Evolutionary conservation across 176 grass and related monocot species (phyloP), one percentile per base, ranked within the genome.

Genomic region (Tillandsia fasciculata): DNA sequence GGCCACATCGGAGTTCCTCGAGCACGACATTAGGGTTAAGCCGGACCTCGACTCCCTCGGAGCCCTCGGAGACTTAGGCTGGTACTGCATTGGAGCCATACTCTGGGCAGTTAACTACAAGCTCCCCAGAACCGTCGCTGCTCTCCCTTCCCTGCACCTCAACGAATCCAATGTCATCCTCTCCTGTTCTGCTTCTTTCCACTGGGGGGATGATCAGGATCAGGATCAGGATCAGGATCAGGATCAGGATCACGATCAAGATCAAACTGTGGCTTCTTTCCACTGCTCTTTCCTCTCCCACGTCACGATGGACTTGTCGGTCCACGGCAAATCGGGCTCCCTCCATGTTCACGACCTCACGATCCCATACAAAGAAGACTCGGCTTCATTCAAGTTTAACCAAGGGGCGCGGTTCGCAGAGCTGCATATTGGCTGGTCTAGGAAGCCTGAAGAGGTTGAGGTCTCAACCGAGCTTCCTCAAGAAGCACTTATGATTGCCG

Each of bases 71-170:
- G 72, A 75, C 49, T 47, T 52, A 3, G 72, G 72, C 11, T 75
- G 72, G 72, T 75, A 75, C 72, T 75, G 72, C 61, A 75, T 75
- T 26, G 58, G 72, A 50, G 51, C 72, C 1, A 66, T 75, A 20
- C 63, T 75, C 12, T 75, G 72, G 72, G 72, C 72, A 15, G 48
- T 26, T 11, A 63, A 75, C 23, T 75, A 75, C 26, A 13, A 75
- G 51, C 48, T 75, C 13, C 72, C 72, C 5, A 33, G 9, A 12
- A 75, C 22, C 12, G 72, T 63, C 23, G 53, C 50, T 66, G 72
- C 72, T 10, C 72, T 75, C 11, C 63, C 13, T 11, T 61, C 48
- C 5, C 14, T 49, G 11, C 22, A 65, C 13, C 24, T n/a, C 63
- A 75, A 75, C 42, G 61, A 75, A 28, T 48, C 73, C 18, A 63